A percentile compares a stretch with the other conserved stretches of the same genome.
phyloP scores from a whole-genome alignment of 768 basidiomycete species.

The Termitomyces sp. region DNA sequence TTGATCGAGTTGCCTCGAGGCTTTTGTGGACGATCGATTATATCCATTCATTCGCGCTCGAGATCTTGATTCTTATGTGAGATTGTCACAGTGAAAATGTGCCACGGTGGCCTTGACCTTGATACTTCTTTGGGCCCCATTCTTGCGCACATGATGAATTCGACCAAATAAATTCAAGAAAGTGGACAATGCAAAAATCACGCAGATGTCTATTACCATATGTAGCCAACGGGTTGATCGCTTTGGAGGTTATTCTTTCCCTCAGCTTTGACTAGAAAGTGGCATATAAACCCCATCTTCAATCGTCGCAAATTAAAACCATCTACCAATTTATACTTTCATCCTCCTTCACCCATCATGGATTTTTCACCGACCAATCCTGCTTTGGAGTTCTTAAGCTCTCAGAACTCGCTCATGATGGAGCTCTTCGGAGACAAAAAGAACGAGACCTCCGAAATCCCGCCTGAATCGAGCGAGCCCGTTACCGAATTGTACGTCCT shows the following conservation, averaged over 20 bases:
- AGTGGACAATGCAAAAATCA: neutral
- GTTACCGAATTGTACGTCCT: neutral
- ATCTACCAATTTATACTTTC: too few relatives aligned
- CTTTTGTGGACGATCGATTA: neutral
- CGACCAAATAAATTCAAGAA: too few relatives aligned
- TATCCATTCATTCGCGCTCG: neutral
- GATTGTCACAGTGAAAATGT: neutral
- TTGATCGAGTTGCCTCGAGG: neutral
- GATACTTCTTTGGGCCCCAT: neutral
- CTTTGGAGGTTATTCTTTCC: neutral
- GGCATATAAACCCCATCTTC: neutral
- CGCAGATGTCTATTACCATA: too few relatives aligned
- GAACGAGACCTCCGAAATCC: neutral
- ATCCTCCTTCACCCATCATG: neutral
- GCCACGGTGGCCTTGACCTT: neutral
- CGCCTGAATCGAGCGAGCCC: too few relatives aligned
- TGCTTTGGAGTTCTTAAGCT: neutral
- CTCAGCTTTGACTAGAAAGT: slow-evolving; percentile 1
- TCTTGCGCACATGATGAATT: too few relatives aligned
- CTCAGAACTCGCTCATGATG: neutral
- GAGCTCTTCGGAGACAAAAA: neutral
- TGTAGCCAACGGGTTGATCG: neutral
- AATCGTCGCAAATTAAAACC: neutral
- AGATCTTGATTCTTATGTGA: neutral
- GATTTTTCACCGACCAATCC: neutral